A percentile compares a stretch with the other conserved stretches of the same genome.
phyloP scores from a whole-genome alignment of 1,284 basidiomycete species.

The Trametes versicolor region DNA sequence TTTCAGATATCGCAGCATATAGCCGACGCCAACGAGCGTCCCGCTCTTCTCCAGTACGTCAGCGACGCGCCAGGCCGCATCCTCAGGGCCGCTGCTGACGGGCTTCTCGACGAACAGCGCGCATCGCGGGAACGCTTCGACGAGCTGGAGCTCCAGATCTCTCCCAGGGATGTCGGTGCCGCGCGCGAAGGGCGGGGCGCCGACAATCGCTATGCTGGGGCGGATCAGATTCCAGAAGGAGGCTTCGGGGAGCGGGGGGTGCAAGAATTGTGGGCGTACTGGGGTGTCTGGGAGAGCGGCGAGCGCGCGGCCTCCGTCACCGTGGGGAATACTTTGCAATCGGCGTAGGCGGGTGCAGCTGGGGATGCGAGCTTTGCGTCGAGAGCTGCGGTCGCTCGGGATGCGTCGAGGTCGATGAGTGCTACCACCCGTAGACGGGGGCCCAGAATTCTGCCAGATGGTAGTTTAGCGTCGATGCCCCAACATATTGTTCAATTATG shows the following conservation, averaged over 20 bases:
- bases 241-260: no score
- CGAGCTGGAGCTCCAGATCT: conserved; percentile 65
- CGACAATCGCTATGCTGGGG: conserved; percentile 61
- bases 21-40: conserved; percentile 45
- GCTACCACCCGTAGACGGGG: conserved; percentile 31
- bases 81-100: conserved; percentile 45
- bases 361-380: conserved; percentile 22
- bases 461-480: not conserved
- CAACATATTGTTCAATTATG: not conserved
- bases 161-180: conserved; percentile 57
- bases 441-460: conserved; percentile 29
- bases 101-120: conserved; percentile 71
- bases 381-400: conserved; percentile 30
- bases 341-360: conserved; percentile 16
- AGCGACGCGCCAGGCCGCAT: conserved; percentile 38
- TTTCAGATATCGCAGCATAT: conserved; percentile 65
- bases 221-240: not conserved
- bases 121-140: conserved; percentile 62
- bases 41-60: conserved; percentile 19
- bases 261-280: conserved; percentile 15
- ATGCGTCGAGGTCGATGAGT: conserved; percentile 34
- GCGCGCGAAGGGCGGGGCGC: conserved; percentile 65
- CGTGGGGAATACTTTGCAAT: conserved; percentile 30
- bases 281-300: conserved; percentile 20
- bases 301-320: conserved; percentile 24